Evolutionary conservation across 2,329 filamentous ascomycete genomes (phyloP).

Genomic region (Helotiales sp.): DNA sequence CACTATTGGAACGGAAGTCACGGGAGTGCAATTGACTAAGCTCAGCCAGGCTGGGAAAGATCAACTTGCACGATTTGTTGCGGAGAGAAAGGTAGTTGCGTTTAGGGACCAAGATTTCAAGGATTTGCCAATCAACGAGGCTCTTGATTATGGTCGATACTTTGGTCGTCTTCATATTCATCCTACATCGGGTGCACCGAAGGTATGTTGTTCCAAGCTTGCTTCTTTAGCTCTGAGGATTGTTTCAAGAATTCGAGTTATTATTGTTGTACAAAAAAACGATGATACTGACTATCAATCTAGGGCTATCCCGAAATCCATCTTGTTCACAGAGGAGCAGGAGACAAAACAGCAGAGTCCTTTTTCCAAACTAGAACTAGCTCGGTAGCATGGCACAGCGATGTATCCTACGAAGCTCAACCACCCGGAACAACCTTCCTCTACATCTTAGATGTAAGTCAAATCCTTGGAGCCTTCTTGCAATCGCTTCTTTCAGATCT

Average conservation of each 20-base stretch:
- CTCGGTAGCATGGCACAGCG: background rate
- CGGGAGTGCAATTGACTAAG: background rate
- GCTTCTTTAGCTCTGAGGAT: no score
- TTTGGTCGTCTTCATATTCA: background rate
- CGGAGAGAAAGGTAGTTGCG: background rate
- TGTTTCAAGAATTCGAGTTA: no score
- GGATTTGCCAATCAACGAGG: background rate
- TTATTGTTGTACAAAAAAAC: no score
- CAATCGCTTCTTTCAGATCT: no score
- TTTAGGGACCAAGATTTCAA: background rate
- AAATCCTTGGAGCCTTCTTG: no score
- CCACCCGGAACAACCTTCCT: background rate
- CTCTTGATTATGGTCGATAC: background rate
- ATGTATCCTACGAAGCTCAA: background rate
- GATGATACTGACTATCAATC: no score
- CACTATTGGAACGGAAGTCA: background rate
- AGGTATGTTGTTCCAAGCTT: no score
- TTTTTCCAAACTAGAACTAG: background rate
- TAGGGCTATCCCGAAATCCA: background rate
- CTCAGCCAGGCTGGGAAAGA: background rate
- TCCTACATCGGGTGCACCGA: background rate
- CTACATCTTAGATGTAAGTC: background rate
- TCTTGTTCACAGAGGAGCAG: slow-evolving; percentile 1
- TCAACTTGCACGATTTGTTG: background rate
- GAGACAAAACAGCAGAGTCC: background rate